These are phyloP conservation scores for Russula olivacea DNA, from an alignment of 768 basidiomycete species.

Conservation along the genomic window DNA sequence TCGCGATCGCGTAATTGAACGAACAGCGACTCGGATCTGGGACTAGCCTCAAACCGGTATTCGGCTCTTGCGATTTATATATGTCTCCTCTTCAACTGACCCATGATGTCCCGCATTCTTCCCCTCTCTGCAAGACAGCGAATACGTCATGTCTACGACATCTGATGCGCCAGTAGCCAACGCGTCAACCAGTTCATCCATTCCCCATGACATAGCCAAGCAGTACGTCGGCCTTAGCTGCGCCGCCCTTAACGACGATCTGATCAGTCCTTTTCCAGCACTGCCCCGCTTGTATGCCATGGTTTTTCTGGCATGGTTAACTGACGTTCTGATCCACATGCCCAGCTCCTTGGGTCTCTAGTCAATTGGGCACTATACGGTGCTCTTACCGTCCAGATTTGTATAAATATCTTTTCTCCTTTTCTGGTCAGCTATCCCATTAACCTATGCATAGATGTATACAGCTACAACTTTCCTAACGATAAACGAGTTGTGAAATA, in stretches of 20 bases:
- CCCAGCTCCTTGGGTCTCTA: constrained; percentile 18
- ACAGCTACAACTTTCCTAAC: constrained; percentile 18
- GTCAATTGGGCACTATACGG: constrained; percentile 31
- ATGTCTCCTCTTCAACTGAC: neutral
- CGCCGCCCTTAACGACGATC: too few species aligned
- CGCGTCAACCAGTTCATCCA: neutral
- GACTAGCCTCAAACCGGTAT: neutral
- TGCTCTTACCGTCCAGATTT: constrained; percentile 30
- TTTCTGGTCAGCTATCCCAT: neutral
- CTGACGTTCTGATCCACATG: neutral
- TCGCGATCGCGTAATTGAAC: too few species aligned
- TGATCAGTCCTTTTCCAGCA: neutral
- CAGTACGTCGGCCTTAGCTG: neutral
- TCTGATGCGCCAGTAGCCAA: neutral
- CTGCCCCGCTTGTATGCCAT: constrained; percentile 12
- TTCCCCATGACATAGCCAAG: neutral
- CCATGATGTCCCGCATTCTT: neutral
- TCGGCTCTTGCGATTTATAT: neutral
- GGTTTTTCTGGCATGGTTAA: neutral
- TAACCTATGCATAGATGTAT: constrained; percentile 13
- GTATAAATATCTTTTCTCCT: constrained; percentile 18
- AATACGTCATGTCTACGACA: neutral
- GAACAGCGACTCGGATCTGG: too few species aligned
- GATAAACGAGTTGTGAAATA: neutral
- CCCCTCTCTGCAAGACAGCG: neutral